Evolutionary conservation across 2,329 filamentous ascomycete genomes (phyloP), one percentile per base, ranked within the genome.

Genomic region (Harringtonia lauricola): DNA sequence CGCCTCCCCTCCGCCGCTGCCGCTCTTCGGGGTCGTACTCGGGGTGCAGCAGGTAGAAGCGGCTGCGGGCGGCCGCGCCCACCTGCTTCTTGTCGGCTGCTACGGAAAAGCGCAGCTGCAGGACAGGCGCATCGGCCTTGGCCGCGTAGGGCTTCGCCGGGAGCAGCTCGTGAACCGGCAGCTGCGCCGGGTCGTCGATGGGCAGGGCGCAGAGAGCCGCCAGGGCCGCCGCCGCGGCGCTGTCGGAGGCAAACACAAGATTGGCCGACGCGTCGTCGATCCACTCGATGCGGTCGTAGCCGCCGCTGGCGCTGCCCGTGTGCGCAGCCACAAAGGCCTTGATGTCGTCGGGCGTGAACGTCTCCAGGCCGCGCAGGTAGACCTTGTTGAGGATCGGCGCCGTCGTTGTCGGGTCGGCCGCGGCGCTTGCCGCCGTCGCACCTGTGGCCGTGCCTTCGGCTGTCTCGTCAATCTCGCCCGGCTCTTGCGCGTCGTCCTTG

Each of bases 261-360:
- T 96, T 96, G 49, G 87, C 86, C 0, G 87, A 90, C 8, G 78
- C 81, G 61, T 98, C 92, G 59, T 96, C 86, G 52, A 98, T 87
- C 92, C 92, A 98, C 64, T 96, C 88, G 50, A 95, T 70, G 48
- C 76, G 72, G 44, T 74, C 67, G 45, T 80, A 68, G 41, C 65
- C 57, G 44, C 71, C 59, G 42, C 66, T 57, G 44, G 71, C 68
- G 14, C 62, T 59, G 30, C 70, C 65, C 55, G 75, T 87, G 59
- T 92, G 76, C 49, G 85, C 72, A 39, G 69, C 64, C 9, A 86
- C 76, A 54, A 88, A 95, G 47, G 74, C 69, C 53, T 83, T 81
- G 54, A 96, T 82, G 50, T 95, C 79, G 44, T 79, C 73, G 24
- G 88, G 88, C 28, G 83, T 86, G 58, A 96, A 68, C 36, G 82